Conservation (phyloP, 148 eudicot genomes). For the Rheum nobile region DNA sequence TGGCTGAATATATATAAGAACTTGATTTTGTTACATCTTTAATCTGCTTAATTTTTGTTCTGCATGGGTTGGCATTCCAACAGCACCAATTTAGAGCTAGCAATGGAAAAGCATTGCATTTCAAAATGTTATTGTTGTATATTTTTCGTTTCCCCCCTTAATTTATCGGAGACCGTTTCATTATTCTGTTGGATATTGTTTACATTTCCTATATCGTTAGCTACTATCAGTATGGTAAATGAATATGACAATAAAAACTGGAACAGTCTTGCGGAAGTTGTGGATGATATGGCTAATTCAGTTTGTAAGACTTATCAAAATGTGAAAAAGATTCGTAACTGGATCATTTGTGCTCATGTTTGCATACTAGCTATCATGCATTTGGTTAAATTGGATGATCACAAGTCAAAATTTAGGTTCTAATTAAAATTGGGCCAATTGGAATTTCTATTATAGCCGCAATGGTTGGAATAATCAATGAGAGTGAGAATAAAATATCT, state of each 20-base stretch:
- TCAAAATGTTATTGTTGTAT: background rate
- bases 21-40: background rate
- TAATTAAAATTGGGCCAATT: background rate
- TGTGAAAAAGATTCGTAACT: background rate
- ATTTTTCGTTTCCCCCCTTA: background rate
- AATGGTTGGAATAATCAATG: background rate
- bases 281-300: background rate
- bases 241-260: background rate
- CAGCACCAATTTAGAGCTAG: slow-evolving; percentile 28
- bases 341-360: background rate
- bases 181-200: no score
- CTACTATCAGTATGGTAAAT: no score
- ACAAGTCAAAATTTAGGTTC: background rate
- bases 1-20: background rate
- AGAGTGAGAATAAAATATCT: background rate
- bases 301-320: background rate
- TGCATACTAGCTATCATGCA: background rate
- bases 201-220: no score
- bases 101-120: background rate
- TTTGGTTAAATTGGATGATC: background rate
- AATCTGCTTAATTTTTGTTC: slow-evolving; percentile 2
- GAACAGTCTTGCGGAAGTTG: background rate
- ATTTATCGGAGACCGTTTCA: no score
- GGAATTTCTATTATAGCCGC: background rate
- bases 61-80: slow-evolving; percentile 88